These are phyloP conservation scores for Blastocystis sp. DNA, from an alignment of 352 stramenopile species.

Conservation along the genomic window DNA sequence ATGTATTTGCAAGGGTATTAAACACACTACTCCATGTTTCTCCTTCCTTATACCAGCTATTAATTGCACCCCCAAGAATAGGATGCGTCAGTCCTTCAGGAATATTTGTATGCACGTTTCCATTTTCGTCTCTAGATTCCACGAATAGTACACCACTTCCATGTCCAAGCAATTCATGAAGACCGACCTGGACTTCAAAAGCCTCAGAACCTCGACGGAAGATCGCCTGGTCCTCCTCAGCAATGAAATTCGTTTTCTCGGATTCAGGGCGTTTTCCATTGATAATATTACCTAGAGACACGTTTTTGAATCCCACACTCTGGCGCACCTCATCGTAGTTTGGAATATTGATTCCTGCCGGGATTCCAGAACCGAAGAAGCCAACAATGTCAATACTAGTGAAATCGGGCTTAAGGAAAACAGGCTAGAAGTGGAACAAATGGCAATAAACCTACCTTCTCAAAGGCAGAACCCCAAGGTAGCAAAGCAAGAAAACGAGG, in stretches of 20 bases:
- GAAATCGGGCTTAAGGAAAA: constrained; percentile 63
- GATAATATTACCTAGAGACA: constrained; percentile 62
- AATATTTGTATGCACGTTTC: constrained; percentile 20
- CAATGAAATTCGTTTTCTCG: constrained; percentile 59
- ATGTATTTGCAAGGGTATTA: constrained; percentile 57
- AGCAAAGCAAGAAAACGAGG: constrained; percentile 60
- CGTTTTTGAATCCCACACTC: constrained; percentile 64
- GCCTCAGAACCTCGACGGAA: constrained; percentile 59
- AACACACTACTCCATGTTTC: constrained; percentile 63
- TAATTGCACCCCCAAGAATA: not conserved
- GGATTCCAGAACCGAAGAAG: constrained; percentile 62
- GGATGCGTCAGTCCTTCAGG: constrained; percentile 43
- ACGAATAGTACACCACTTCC: constrained; percentile 62
- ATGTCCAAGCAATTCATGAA: constrained; percentile 63
- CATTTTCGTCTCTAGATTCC: not conserved
- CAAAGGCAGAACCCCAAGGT: constrained; percentile 62
- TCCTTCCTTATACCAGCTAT: constrained; percentile 61
- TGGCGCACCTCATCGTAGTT: constrained; percentile 64
- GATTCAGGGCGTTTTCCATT: constrained; percentile 25
- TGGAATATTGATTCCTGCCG: constrained; percentile 64
- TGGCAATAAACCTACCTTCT: constrained; percentile 52
- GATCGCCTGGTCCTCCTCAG: constrained; percentile 61
- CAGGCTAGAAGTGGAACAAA: not conserved
- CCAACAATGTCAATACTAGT: constrained; percentile 64
- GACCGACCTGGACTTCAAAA: constrained; percentile 62